phyloP scores from a whole-genome alignment of 2,329 filamentous ascomycete genomes.

The Verticillium zaregamsianum region DNA sequence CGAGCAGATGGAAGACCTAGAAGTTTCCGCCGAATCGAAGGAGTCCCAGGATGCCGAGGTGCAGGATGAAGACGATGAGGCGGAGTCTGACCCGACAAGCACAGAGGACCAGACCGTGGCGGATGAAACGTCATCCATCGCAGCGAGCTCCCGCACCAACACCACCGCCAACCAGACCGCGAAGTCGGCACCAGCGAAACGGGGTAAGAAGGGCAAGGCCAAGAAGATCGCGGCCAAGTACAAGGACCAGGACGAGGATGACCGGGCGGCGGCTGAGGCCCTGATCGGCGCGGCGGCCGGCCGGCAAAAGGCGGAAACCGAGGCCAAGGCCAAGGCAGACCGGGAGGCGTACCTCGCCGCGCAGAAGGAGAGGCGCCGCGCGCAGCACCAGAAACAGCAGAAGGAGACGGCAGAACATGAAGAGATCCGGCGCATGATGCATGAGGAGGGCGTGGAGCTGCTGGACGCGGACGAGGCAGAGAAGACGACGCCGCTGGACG shows the following conservation, averaged over 20 bases:
- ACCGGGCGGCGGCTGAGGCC: slow-evolving; percentile 75
- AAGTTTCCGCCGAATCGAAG: slow-evolving; percentile 8
- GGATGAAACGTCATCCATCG: slow-evolving; percentile 3
- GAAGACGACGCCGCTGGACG: slow-evolving; percentile 56
- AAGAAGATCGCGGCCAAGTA: slow-evolving; percentile 91
- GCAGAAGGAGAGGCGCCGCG: slow-evolving; percentile 68
- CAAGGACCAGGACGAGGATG: slow-evolving; percentile 90
- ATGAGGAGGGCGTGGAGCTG: slow-evolving; percentile 54
- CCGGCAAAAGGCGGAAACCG: slow-evolving; percentile 63
- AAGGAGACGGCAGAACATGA: slow-evolving; percentile 74
- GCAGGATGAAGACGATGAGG: slow-evolving; percentile 18
- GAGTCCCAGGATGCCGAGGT: slow-evolving; percentile 16
- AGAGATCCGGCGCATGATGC: slow-evolving; percentile 57
- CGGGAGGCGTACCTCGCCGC: slow-evolving; percentile 70
- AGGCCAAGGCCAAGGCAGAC: slow-evolving; percentile 61
- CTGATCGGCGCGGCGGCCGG: slow-evolving; percentile 76
- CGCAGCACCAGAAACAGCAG: slow-evolving; percentile 75
- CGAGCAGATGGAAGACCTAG: slow-evolving; percentile 8
- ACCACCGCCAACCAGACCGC: slow-evolving; percentile 22
- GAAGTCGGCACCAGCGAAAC: slow-evolving; percentile 50
- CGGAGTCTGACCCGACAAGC: slow-evolving; percentile 16
- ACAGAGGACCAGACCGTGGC: slow-evolving; percentile 4
- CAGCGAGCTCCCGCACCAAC: slow-evolving; percentile 6
- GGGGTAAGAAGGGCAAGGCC: slow-evolving; percentile 76
- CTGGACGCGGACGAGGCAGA: slow-evolving; percentile 57